Conservation (phyloP, 192 early-diverging fungal species). For the Linnemannia elongata region DNA sequence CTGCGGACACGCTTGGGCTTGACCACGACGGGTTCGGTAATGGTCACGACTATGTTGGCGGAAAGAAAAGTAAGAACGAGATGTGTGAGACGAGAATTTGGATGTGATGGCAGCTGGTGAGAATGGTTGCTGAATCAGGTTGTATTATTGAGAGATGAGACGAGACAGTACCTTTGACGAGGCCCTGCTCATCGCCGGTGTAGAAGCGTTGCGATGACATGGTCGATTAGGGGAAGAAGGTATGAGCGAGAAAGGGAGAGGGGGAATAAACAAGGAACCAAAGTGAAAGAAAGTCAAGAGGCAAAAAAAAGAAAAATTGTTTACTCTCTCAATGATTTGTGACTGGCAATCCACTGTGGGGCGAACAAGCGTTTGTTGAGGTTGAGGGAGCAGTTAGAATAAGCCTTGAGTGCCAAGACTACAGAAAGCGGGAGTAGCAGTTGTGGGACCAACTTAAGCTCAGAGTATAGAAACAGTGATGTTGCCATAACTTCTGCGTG, state of each 20-base stretch:
- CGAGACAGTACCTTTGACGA: conserved; percentile 52
- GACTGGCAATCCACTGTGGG: background rate
- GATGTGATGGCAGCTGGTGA: background rate
- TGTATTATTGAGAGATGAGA: background rate
- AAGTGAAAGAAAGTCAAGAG: background rate
- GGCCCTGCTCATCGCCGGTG: conserved; percentile 59
- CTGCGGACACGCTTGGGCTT: conserved; percentile 38
- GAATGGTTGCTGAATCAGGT: background rate
- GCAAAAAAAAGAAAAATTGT: conserved; percentile 26
- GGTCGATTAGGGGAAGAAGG: background rate
- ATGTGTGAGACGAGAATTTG: background rate
- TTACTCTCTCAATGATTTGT: background rate
- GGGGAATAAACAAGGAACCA: background rate
- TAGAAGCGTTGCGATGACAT: conserved; percentile 57
- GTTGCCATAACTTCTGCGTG: too few species aligned
- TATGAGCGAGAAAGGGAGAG: background rate
- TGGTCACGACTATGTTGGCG: conserved; percentile 30
- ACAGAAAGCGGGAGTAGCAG: background rate
- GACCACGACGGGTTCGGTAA: conserved; percentile 29
- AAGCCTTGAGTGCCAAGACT: too few species aligned
- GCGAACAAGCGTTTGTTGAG: background rate
- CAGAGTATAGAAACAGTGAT: too few species aligned
- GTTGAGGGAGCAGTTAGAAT: background rate
- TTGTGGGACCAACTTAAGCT: too few species aligned
- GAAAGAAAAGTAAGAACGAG: background rate